Base-by-base conservation (phyloP, 257 asterid genomes). In the Scutellaria barbata region DNA sequence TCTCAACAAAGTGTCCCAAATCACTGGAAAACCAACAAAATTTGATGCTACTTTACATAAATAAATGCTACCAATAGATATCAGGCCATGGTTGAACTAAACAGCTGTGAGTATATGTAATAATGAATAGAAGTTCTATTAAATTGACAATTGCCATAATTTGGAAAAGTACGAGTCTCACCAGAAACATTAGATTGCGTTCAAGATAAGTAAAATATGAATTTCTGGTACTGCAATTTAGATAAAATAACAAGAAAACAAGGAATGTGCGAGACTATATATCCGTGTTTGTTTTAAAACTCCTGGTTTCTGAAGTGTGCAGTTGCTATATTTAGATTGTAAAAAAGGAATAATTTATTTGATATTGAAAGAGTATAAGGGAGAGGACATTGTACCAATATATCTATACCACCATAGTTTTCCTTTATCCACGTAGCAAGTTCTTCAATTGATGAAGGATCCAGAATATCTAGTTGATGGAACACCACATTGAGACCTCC, bases 351-450 rank as follows among this genome's bases (percentile, higher is more conserved):
- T 16, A 16, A 5, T 52, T 22, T 13, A 35, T 18, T 39, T 41
- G n/a, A 41, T 14, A 14, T 6, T 7, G 9, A 52, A 59, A 65
- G 7, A 69, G 35, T 37, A 41, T 58, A 71, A 13, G 39, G 53
- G 54, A 62, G 25, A 16, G 66, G 43, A 37, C 13, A 39, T 73
- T 70, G 0, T 87, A 93, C 97, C 96, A 93, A 75, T 75, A 90
- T 86, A 79, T 90, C 96, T 43, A 93, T 45, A 40, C 96, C 95
- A 13, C 96, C 96, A 75, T 83, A 89, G 42, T 45, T 82, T 76
- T 84, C 83, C 67, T 75, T 81, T 70, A 86, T 76, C 98, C 96
- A 90, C 2, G 58, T 76, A 60, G 87, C 76, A 69, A 93, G 85
- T 14, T 75, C 60, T 66, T 82, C 74, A 20, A 93, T 76, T 17